Evolutionary conservation across 164 flowering plant species (phyloP).

Genomic region (Kingdonia uniflora): DNA sequence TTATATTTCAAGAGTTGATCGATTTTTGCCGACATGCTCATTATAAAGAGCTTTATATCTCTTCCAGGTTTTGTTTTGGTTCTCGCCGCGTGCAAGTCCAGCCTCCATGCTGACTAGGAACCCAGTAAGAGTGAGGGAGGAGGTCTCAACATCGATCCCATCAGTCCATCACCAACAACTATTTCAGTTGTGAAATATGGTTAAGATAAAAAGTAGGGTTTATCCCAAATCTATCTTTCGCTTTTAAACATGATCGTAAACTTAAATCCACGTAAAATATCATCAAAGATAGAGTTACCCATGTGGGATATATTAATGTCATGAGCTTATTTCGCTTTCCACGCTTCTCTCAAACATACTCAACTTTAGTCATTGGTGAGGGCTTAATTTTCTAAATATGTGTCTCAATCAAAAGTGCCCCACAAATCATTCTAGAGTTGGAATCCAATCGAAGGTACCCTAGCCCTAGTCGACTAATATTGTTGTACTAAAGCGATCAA

Average conservation of each 20-base stretch:
- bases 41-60: too few species aligned
- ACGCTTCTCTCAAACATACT: background rate
- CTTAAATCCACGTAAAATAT: background rate
- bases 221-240: constrained; percentile 1
- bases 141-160: background rate
- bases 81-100: constrained; percentile 9
- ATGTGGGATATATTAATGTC: background rate
- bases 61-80: too few species aligned
- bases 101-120: background rate
- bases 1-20: too few species aligned
- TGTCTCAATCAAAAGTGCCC: constrained; percentile 6
- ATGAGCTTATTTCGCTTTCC: background rate
- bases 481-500: too few species aligned
- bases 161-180: constrained; percentile 3
- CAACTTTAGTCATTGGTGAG: background rate
- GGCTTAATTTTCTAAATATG: constrained; percentile 1
- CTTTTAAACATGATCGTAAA: background rate
- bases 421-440: constrained; percentile 7
- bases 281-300: background rate
- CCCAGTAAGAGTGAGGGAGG: too few species aligned
- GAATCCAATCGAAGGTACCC: constrained; percentile 8
- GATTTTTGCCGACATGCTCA: too few species aligned
- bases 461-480: background rate
- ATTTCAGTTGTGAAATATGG: background rate
- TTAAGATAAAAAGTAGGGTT: constrained; percentile 2